Evolutionary conservation across 176 grass and related monocot genomes (phyloP).

Genomic region (Cenchrus americanus): DNA sequence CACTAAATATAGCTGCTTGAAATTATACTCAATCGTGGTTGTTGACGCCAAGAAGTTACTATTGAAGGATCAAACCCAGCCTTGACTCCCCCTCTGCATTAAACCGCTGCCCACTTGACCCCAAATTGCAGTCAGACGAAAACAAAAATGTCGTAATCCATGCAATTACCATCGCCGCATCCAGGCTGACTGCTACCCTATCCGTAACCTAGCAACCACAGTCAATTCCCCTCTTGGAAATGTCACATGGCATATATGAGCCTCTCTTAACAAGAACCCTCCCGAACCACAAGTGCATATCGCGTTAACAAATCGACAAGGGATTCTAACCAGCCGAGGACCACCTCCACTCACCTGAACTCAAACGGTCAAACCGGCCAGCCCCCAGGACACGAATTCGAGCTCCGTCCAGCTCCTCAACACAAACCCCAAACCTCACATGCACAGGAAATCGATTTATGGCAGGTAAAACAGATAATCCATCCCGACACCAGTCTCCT

Average conservation of each 20-base stretch:
- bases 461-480: neutral
- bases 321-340: neutral
- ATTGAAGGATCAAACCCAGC: neutral
- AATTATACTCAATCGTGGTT: neutral
- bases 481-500: neutral
- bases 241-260: neutral
- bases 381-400: neutral
- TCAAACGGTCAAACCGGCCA: neutral
- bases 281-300: neutral
- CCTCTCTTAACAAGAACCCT: neutral
- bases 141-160: conserved; percentile 16
- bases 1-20: neutral
- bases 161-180: conserved; percentile 10
- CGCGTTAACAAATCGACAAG: neutral
- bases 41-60: neutral
- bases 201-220: neutral
- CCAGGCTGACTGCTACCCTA: neutral
- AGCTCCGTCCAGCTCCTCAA: neutral
- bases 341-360: neutral
- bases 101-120: conserved; percentile 10
- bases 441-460: neutral
- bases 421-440: neutral
- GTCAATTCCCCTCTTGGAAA: neutral
- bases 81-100: neutral
- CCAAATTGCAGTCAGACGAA: neutral